These are phyloP conservation scores for Saccharomycopsis fibuligera DNA, from an alignment of 805 yeast species.

Conservation along the genomic window DNA sequence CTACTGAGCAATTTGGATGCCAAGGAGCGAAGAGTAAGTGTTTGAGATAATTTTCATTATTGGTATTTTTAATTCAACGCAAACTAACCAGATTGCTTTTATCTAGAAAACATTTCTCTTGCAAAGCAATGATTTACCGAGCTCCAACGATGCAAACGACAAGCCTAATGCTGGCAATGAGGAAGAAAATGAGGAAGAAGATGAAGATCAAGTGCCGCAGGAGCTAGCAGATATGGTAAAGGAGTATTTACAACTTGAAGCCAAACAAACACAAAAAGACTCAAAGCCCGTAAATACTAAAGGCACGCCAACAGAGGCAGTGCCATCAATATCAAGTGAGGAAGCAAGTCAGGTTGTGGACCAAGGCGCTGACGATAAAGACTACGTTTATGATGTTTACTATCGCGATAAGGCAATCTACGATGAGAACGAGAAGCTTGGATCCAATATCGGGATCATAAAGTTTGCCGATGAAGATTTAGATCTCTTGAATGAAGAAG, in stretches of 20 bases:
- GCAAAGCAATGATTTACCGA: constrained; percentile 24
- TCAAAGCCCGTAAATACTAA: background rate
- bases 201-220: constrained; percentile 40
- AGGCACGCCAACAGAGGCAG: constrained; percentile 1
- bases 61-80: no score
- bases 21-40: background rate
- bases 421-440: constrained; percentile 30
- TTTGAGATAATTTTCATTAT: no score
- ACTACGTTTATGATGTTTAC: constrained; percentile 90
- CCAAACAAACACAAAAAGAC: constrained; percentile 16
- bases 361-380: constrained; percentile 35
- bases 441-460: constrained; percentile 25
- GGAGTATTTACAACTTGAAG: constrained; percentile 43
- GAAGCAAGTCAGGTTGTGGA: background rate
- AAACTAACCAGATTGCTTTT: no score
- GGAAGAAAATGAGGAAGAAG: constrained; percentile 21
- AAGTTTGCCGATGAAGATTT: constrained; percentile 35
- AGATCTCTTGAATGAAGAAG: constrained; percentile 30
- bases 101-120: constrained; percentile 23
- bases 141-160: constrained; percentile 25
- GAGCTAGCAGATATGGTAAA: constrained; percentile 73
- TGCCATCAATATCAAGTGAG: background rate
- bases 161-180: constrained; percentile 24
- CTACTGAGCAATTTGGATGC: background rate
- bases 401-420: constrained; percentile 52